A percentile compares a stretch with the other conserved stretches of the same genome.
These are phyloP conservation scores for Trichoderma brevicompactum DNA, from an alignment of 2,329 filamentous ascomycete genomes.

Conservation along the genomic window DNA sequence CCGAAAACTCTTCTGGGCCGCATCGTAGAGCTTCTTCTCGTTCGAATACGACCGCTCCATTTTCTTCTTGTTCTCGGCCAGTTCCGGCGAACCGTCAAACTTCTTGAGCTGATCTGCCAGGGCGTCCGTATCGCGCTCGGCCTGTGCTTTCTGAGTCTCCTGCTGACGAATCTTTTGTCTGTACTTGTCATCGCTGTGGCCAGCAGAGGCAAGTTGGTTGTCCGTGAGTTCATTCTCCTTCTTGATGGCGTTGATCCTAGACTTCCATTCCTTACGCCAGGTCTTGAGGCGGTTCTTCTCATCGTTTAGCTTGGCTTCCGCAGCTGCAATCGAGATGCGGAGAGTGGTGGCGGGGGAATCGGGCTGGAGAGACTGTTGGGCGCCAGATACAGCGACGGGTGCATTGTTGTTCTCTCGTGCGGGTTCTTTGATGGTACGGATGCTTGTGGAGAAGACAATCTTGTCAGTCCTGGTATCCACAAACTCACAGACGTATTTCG, in stretches of 20 bases:
- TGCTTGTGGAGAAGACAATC: constrained; percentile 71
- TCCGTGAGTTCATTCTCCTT: constrained; percentile 75
- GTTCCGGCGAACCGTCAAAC: constrained; percentile 66
- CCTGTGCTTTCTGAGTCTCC: constrained; percentile 71
- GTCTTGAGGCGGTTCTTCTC: constrained; percentile 71
- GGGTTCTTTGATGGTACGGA: constrained; percentile 64
- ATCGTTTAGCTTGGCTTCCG: constrained; percentile 71
- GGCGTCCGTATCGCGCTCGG: constrained; percentile 59
- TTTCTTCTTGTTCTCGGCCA: constrained; percentile 60
- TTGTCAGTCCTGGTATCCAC: constrained; percentile 68
- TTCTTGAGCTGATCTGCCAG: constrained; percentile 64
- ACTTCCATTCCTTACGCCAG: constrained; percentile 75
- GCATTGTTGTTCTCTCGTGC: constrained; percentile 41
- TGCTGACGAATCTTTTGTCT: constrained; percentile 77
- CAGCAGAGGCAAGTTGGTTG: constrained; percentile 67
- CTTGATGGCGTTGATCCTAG: constrained; percentile 66
- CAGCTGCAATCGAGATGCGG: constrained; percentile 73
- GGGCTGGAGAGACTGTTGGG: constrained; percentile 67
- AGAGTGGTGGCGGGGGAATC: constrained; percentile 78
- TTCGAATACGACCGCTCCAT: constrained; percentile 57
- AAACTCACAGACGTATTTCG: constrained; percentile 80
- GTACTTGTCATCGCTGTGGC: constrained; percentile 75
- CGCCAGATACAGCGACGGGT: constrained; percentile 42
- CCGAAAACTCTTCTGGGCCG: constrained; percentile 58
- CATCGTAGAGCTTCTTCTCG: constrained; percentile 65